Base-by-base conservation (phyloP, 495 filamentous ascomycete genomes). In the Daldinia grandis region DNA sequence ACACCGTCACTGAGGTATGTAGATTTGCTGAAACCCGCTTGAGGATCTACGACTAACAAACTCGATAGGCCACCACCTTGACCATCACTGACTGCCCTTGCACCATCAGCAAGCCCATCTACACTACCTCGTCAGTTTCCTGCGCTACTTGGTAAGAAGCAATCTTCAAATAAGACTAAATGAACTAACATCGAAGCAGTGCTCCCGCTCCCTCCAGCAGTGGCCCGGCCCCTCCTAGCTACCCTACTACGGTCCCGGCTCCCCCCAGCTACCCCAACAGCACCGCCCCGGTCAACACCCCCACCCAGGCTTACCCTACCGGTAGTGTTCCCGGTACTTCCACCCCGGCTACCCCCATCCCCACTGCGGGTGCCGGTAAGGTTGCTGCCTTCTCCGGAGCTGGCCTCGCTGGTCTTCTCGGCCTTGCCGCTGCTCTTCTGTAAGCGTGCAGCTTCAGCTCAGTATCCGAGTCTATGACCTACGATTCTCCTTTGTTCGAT, bases 41-140 rank as follows among this genome's bases (percentile, higher is more conserved):
- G 19, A 8, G 15, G 12, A 21, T 21, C 49, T 58, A 50, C 40
- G 47, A 71, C 73, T 64, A 66, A 73, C 76, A 38, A 47, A 49
- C 5, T 31, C 12, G 44, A 66, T 61, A 89, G 87, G 80, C 92
- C 78, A 92, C 90, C 77, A 91, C 89, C 79, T 82, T 94, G 81
- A 94, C 93, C 83, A 87, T 94, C 85, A 88, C 88, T 78, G 82
- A 90, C 86, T 90, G 88, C 87, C 87, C 89, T 56, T 91, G 88
- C 88, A 95, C 91, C 78, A 81, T 93, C 84, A 88, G 87, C 81
- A 87, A 88, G 79, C 90, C 91, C 72, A 81, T 92, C 69, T 80
- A 83, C 78, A 86, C 83, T 80, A 83, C 86, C 74, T 86, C 86
- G 76, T 83, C 84, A 75, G 87, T 90, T 72, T 76, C 85, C 84